Base-by-base conservation (phyloP, 116 monocot species). In the Iris pallida region DNA sequence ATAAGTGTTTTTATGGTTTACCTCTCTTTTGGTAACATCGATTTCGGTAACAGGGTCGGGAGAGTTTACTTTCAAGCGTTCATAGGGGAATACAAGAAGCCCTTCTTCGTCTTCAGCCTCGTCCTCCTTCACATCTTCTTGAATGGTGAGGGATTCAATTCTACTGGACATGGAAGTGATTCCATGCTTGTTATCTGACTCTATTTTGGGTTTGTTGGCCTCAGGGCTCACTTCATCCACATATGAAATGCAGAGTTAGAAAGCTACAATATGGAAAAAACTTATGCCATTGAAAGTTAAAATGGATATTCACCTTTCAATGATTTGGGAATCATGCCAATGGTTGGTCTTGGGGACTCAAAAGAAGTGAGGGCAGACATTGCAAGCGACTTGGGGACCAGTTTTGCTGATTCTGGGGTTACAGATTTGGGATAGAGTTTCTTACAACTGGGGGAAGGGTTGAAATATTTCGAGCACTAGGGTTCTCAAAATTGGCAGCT, bases 21-120 rank as follows among this genome's bases (percentile, higher is more conserved):
- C 86, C 86, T 86, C 86, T 73, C 86, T 58, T 61, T 68, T 86
- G 55, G 82, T 82, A 51, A 76, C 62, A 55, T 86, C 86, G 42
- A 86, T 82, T 42, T 69, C 86, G 14, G 73, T 53, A 40, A 76
- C 70, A 47, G 79, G 86, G 53, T 82, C 65, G 6, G 59, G 16
- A 6, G 82, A 76, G 18, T 55, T 63, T 55, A 60, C 70, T 57
- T 73, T 86, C 53, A 86, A 53, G 63, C 82, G 70, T 46, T 86
- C 86, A 59, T 86, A 86, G 11, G 86, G 82, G 73, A 79, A 79
- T 7, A 74, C 62, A 4, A 63, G 73, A 20, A 79, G 69, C 42
- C 71, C 77, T 62, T 79, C 72, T 53, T 82, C 79, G 62, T 82
- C 86, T 60, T 86, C 86, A 15, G 57, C 53, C 47, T 76, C 75